phyloP scores from a whole-genome alignment of 345 rosid species.

The Firmiana major region DNA sequence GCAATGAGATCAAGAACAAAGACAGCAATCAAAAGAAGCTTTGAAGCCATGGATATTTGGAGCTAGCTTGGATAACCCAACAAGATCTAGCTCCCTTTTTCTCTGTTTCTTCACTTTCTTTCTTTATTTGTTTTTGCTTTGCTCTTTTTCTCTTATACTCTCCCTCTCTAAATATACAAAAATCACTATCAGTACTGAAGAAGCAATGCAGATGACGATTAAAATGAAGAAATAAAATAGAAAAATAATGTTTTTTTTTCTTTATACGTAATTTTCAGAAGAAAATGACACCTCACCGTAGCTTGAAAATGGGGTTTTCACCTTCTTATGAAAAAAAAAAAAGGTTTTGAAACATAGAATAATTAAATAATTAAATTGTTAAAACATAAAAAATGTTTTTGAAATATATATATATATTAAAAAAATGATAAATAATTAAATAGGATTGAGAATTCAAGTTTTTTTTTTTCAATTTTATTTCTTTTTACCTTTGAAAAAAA shows the following conservation, averaged over 20 bases:
- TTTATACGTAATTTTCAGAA: conserved; percentile 15
- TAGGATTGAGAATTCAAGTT: too few relatives aligned
- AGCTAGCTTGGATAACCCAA: conserved; percentile 24
- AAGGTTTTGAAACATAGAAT: not conserved
- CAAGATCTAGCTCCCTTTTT: conserved; percentile 26
- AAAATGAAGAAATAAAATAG: not conserved
- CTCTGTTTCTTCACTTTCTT: not conserved
- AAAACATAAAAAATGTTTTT: not conserved
- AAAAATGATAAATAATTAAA: too few relatives aligned
- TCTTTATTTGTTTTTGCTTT: not conserved
- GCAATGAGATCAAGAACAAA: conserved; percentile 82
- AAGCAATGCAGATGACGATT: conserved; percentile 6
- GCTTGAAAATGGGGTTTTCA: conserved; percentile 31
- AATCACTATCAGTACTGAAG: not conserved
- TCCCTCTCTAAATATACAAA: conserved; percentile 19
- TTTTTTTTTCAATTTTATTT: too few relatives aligned
- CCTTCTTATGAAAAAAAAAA: conserved; percentile 17
- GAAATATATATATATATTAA: too few relatives aligned
- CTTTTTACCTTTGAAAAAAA: too few relatives aligned
- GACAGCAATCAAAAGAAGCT: conserved; percentile 59
- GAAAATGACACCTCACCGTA: conserved; percentile 42
- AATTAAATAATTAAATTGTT: too few relatives aligned
- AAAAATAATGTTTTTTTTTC: not conserved
- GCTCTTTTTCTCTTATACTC: conserved; percentile 17
- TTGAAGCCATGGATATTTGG: conserved; percentile 64